A percentile compares a stretch with the other conserved stretches of the same genome.
Evolutionary conservation across 768 basidiomycete species (phyloP).

Genomic region (Termitomyces sp.): DNA sequence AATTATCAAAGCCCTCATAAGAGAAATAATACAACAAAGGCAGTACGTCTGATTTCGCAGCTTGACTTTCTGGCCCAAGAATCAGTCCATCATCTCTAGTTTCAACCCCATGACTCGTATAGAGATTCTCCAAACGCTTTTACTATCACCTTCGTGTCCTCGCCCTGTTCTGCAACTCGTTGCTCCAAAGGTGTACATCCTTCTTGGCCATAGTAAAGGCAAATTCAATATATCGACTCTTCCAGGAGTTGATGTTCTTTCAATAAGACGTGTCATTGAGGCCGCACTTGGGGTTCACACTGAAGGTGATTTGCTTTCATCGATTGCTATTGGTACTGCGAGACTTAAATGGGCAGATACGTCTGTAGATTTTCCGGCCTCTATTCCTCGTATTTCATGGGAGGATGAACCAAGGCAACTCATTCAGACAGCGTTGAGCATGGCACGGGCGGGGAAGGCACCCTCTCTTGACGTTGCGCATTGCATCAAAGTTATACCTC

Average conservation of each 20-base stretch:
- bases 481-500: slow-evolving; percentile 53
- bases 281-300: slow-evolving; percentile 31
- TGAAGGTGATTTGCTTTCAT: slow-evolving; percentile 26
- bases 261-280: slow-evolving; percentile 32
- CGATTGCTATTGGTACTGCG: too few species aligned
- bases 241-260: slow-evolving; percentile 22
- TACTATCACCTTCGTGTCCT: slow-evolving; percentile 63
- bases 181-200: slow-evolving; percentile 44
- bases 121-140: slow-evolving; percentile 60
- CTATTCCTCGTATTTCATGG: slow-evolving; percentile 29
- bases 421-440: slow-evolving; percentile 50
- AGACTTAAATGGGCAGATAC: not conserved
- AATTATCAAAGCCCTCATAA: slow-evolving; percentile 57
- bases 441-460: slow-evolving; percentile 57
- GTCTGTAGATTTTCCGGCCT: not conserved
- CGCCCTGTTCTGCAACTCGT: slow-evolving; percentile 61
- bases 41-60: slow-evolving; percentile 29
- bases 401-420: slow-evolving; percentile 51
- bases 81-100: not conserved
- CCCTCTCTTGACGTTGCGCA: slow-evolving; percentile 62
- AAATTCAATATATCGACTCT: slow-evolving; percentile 12
- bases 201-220: slow-evolving; percentile 34
- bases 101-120: slow-evolving; percentile 40
- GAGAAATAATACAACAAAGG: slow-evolving; percentile 54
- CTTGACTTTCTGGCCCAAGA: not conserved